Base-by-base conservation (phyloP, 2,329 filamentous ascomycete genomes). In the Pezicula rhizophila region DNA sequence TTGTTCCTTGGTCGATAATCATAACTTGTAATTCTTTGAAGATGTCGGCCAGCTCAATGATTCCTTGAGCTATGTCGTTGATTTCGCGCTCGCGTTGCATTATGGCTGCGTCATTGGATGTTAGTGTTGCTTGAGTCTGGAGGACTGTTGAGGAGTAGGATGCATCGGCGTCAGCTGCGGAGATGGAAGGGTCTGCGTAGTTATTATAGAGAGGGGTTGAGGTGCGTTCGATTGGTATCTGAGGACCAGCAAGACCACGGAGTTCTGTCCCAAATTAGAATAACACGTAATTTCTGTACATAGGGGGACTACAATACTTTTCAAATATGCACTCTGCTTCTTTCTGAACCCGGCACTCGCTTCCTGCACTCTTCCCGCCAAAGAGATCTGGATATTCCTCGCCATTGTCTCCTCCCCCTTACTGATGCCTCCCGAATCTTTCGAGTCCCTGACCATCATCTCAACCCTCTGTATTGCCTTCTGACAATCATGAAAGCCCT, bases 11-110 rank as follows among this genome's bases (percentile, higher is more conserved):
- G 64, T 93, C 87, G 57, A 95, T 91, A 59, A 95, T 89, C 91
- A 99, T 97, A 42, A 78, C 85, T 68, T 99, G 93, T 26, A 99
- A 74, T 62, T 99, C 93, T 53, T 95, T 89, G 73, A 99, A 99
- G 45, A 99, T 89, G 66, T 96, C 93, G 4, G 92, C 89, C 7
- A 99, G 75, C 65, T 97, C 92, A 62, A 99, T 97, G 68, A 99
- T 97, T 50, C 93, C 92, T 65, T 96, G 91, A 2, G 93, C 93
- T 55, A 99, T 99, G 60, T 96, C 91, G 64, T 95, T 95, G 61
- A 99, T 99, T 68, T 97, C 93, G 37, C 87, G 84, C 69, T 99
- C 93, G 55, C 93, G 87, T 66, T 97, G 93, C 52, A 85, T 80
- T 59, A 99, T 97, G 34, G 82, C 82, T 2, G 84, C 76, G 64